Base-by-base conservation (phyloP, 2,329 filamentous ascomycete species). In the Hymenoscyphus fructigenus region DNA sequence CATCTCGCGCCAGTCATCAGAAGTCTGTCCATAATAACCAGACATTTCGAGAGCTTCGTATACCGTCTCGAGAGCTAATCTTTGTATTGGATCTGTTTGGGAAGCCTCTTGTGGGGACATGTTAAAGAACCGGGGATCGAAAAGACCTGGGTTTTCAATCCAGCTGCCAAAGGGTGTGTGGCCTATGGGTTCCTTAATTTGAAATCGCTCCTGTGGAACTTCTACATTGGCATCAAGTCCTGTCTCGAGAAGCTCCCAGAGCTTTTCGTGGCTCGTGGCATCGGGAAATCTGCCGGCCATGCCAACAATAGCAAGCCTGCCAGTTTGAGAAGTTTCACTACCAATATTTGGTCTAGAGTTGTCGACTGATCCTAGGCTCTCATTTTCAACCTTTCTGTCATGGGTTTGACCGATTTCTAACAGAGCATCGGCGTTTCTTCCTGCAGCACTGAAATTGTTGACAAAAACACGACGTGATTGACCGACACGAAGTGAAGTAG, bases 41-140 rank as follows among this genome's bases (percentile, higher is more conserved):
- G 88, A 88, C 86, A 91, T 91, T 75, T 95, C 91, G 58, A 95
- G 81, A 0, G 91, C 91, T 74, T 94, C 91, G 71, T 92, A 94
- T 0, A 90, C 89, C 2, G 90, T 92, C 15, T 88, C 85, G 38
- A 94, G 79, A n/a, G 60, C 57, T 20, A 66, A 29, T 69, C 91
- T 84, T 75, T 92, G 90, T 84, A 91, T 91, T 0, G 91, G 91
- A 74, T 93, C 91, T 1, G 89, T 92, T 74, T 93, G 89, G 59
- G 86, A 84, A 36, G 91, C 91, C 77, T 93, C 90, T 69, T 89
- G 86, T 10, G 90, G 90, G 34, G 90, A 92, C 88, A 93, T 92
- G 77, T 91, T 92, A 84, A 93, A 93, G 79, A 93, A 93, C 0
- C 88, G 83, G 23, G 89, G 87, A 70, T 93, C 91, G 72, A 93